Conservation (phyloP, 805 yeast species). For the Saccharomycopsis guyanensis region DNA sequence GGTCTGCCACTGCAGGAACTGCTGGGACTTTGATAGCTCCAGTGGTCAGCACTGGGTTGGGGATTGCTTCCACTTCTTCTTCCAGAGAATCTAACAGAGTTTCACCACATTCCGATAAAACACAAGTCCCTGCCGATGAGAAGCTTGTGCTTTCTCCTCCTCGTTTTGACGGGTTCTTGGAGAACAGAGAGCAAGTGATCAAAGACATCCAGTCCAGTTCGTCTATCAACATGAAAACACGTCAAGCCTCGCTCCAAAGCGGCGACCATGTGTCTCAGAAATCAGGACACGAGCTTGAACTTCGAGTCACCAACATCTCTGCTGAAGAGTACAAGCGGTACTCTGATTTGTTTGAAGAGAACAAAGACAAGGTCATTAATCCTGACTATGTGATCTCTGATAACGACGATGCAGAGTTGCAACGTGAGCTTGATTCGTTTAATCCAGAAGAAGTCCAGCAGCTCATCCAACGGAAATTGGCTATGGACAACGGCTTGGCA, state of each 20-base stretch:
- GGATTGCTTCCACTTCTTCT: constrained; percentile 4
- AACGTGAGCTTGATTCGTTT: constrained; percentile 16
- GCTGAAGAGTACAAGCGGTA: constrained; percentile 18
- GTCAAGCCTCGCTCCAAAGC: neutral
- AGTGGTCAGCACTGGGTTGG: constrained; percentile 7
- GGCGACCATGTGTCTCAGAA: neutral
- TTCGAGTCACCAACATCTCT: constrained; percentile 16
- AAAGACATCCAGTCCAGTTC: constrained; percentile 4
- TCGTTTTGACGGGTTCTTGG: constrained; percentile 5
- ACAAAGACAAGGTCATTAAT: constrained; percentile 12
- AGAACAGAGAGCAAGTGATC: constrained; percentile 4
- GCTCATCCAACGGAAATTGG: constrained; percentile 17
- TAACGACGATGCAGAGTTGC: constrained; percentile 11
- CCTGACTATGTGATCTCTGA: constrained; percentile 16
- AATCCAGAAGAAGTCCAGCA: constrained; percentile 12
- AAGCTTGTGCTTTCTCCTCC: constrained; percentile 1
- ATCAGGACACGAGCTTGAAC: constrained; percentile 1
- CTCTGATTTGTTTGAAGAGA: constrained; percentile 14
- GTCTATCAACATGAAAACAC: neutral
- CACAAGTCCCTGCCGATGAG: neutral
- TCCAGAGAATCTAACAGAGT: neutral
- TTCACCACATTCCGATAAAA: neutral
- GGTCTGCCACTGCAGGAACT: neutral
- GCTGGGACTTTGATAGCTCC: neutral
- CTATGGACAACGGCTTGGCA: constrained; percentile 15